Evolutionary conservation across 805 yeast species (phyloP).

Genomic region (Yarrowia sp.): DNA sequence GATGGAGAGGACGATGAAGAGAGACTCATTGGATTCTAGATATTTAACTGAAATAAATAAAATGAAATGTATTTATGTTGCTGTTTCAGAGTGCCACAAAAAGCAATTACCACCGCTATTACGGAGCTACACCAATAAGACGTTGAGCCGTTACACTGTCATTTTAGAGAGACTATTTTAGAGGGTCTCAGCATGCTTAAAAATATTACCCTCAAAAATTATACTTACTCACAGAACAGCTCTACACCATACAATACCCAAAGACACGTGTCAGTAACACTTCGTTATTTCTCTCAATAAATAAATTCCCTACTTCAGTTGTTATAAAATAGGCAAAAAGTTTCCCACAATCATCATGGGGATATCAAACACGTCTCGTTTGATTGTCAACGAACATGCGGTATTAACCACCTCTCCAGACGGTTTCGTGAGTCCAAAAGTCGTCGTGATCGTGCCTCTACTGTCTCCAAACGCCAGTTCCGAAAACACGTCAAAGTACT

Average conservation of each 20-base stretch:
- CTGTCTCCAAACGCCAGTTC: slow-evolving; percentile 64
- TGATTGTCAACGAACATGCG: slow-evolving; percentile 82
- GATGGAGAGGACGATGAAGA: slow-evolving; percentile 21
- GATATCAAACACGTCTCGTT: slow-evolving; percentile 76
- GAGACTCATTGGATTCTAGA: background rate
- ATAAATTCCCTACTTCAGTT: background rate
- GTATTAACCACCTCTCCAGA: slow-evolving; percentile 51
- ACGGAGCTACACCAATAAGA: too few species aligned
- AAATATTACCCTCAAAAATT: background rate
- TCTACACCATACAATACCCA: too few species aligned
- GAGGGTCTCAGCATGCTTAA: too few species aligned
- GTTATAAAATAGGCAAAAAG: slow-evolving; percentile 22
- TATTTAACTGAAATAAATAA: too few species aligned
- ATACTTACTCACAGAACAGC: too few species aligned
- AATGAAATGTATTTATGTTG: too few species aligned
- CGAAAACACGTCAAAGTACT: slow-evolving; percentile 70
- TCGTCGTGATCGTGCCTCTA: slow-evolving; percentile 43
- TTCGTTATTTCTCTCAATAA: background rate
- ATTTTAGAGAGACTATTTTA: too few species aligned
- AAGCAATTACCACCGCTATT: too few species aligned
- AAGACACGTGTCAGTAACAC: too few species aligned
- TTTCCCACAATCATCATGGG: slow-evolving; percentile 85
- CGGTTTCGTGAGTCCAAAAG: slow-evolving; percentile 43
- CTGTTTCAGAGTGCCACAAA: too few species aligned
- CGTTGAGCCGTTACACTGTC: too few species aligned